Percentiles rank a stretch among this genome's conserved stretches.
Evolutionary conservation across 257 asterid species (phyloP).

Genomic region (Solanum gracilifrons): DNA sequence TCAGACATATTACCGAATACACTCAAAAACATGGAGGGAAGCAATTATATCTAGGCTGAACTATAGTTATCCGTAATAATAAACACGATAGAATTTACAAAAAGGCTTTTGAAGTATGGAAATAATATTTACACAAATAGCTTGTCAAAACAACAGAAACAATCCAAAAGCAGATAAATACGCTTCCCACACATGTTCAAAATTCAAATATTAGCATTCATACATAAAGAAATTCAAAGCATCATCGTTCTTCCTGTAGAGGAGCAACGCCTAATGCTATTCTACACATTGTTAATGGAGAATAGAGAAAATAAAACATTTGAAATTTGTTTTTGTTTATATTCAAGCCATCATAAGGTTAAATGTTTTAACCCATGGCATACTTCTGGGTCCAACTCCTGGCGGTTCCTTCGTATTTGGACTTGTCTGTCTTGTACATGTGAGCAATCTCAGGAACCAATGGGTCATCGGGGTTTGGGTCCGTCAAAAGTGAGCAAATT

Average conservation of each 20-base stretch:
- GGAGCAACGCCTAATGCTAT: conserved; percentile 3
- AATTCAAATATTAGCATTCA: background rate
- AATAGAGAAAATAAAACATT: conserved; percentile 8
- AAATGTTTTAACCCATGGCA: conserved; percentile 56
- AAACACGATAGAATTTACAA: background rate
- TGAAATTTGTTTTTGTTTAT: conserved; percentile 16
- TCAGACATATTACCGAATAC: background rate
- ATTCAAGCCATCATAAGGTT: background rate
- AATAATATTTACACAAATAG: background rate
- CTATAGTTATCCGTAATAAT: background rate
- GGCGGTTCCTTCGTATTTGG: conserved; percentile 76
- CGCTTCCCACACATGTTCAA: background rate
- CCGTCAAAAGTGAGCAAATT: conserved; percentile 69
- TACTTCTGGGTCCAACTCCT: conserved; percentile 92
- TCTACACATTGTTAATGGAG: conserved; percentile 15
- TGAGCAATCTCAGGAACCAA: conserved; percentile 80
- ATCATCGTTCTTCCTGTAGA: background rate
- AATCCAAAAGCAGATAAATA: background rate
- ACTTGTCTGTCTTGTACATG: conserved; percentile 75
- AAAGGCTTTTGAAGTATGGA: background rate
- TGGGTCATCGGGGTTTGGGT: conserved; percentile 83
- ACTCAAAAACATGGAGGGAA: background rate
- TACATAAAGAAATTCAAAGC: conserved; percentile 4
- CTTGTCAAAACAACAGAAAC: background rate
- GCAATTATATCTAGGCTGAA: background rate